A percentile compares a stretch with the other conserved stretches of the same genome.
Evolutionary conservation across 2,329 filamentous ascomycete genomes (phyloP).

Genomic region (Phialophora tarda): DNA sequence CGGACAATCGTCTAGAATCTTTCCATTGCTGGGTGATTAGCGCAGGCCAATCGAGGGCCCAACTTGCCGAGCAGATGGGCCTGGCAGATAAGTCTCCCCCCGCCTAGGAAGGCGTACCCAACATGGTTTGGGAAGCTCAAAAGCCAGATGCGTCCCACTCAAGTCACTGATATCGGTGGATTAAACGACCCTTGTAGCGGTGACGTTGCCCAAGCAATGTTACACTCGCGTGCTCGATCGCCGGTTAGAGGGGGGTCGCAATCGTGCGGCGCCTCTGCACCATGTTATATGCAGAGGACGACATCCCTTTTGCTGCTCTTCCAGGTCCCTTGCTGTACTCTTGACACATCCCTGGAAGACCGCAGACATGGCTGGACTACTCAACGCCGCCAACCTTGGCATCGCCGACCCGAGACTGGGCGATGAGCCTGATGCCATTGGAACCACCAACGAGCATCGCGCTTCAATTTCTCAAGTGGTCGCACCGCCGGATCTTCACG

Average conservation of each 20-base stretch:
- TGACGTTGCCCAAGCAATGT: not conserved
- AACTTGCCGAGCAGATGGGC: not conserved
- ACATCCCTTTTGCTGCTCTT: not conserved
- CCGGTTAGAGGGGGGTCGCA: not conserved
- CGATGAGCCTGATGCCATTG: slow-evolving; percentile 4
- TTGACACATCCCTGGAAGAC: not conserved
- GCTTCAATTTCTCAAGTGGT: not conserved
- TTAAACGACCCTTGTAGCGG: not conserved
- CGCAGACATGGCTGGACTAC: slow-evolving; percentile 1
- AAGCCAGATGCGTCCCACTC: not conserved
- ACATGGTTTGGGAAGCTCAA: not conserved
- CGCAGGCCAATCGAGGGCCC: not conserved
- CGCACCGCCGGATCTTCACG: slow-evolving; percentile 1
- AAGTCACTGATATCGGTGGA: slow-evolving; percentile 2
- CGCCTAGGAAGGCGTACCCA: not conserved
- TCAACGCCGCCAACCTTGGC: not conserved
- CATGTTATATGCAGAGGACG: not conserved
- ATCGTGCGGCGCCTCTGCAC: not conserved
- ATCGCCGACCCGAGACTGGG: slow-evolving; percentile 3
- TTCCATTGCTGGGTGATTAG: too few species aligned
- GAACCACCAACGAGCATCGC: slow-evolving; percentile 1
- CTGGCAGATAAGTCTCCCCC: too few species aligned
- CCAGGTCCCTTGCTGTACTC: not conserved
- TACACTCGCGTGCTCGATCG: not conserved
- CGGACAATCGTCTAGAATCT: too few species aligned